Conservation (phyloP, 805 yeast genomes). For the Wickerhamiella australiensis region DNA sequence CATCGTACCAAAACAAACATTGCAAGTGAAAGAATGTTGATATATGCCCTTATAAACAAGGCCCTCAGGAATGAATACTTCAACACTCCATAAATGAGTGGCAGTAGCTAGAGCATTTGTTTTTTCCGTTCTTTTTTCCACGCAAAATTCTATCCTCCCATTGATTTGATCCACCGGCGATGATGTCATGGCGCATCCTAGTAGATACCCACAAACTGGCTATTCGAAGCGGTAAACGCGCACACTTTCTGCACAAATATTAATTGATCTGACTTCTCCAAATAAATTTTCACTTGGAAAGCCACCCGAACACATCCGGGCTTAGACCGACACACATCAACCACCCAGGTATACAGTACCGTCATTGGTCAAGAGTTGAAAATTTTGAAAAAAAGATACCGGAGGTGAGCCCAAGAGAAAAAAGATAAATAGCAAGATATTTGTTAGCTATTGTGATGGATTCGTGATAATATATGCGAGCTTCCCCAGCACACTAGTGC, state of each 20-base stretch:
- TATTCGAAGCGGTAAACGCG: not conserved
- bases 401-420: not conserved
- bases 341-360: not conserved
- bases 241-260: not conserved
- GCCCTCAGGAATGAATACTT: too few species aligned
- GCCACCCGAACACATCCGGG: not conserved
- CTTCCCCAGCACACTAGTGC: not conserved
- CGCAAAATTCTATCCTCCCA: not conserved
- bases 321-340: slow-evolving; percentile 1
- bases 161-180: slow-evolving; percentile 2
- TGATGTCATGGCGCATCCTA: not conserved
- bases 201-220: not conserved
- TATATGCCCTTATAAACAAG: not conserved
- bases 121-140: too few species aligned
- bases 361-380: slow-evolving; percentile 4
- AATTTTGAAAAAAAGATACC: not conserved
- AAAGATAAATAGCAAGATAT: not conserved
- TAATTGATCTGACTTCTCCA: not conserved
- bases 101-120: too few species aligned
- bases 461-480: not conserved
- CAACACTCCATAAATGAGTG: too few species aligned
- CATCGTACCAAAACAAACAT: slow-evolving; percentile 7
- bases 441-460: not conserved
- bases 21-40: not conserved
- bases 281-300: not conserved